Conservation (phyloP, 108 stramenopile genomes). For the Discostella pseudostelligera region DNA sequence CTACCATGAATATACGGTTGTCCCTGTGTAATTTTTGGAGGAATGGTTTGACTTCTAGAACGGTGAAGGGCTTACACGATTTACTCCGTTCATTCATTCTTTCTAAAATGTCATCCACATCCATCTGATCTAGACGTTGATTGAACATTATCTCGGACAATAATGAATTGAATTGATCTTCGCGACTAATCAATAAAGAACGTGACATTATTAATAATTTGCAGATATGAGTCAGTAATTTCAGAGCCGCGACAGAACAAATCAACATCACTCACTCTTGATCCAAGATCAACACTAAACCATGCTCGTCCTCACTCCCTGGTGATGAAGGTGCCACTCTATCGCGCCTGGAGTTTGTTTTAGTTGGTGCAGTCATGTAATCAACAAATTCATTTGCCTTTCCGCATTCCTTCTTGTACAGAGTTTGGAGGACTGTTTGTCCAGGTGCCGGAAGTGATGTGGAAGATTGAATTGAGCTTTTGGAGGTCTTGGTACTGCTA, state of each 20-base stretch:
- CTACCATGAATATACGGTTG: constrained; percentile 13
- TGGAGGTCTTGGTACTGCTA: too few relatives aligned
- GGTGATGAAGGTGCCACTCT: constrained; percentile 21
- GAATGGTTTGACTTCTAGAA: constrained; percentile 13
- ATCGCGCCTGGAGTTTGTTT: neutral
- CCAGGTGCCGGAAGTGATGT: too few relatives aligned
- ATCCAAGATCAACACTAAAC: constrained; percentile 19
- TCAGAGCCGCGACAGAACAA: neutral
- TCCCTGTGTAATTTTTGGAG: constrained; percentile 8
- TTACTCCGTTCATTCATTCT: neutral
- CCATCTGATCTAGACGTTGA: constrained; percentile 12
- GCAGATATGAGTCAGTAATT: neutral
- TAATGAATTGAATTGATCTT: constrained; percentile 15
- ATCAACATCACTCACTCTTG: constrained; percentile 7
- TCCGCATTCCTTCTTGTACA: constrained; percentile 20
- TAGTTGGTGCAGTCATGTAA: constrained; percentile 9
- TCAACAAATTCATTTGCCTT: constrained; percentile 19
- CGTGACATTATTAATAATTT: neutral
- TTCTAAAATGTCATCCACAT: constrained; percentile 13
- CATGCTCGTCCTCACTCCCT: constrained; percentile 5
- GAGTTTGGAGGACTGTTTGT: constrained; percentile 1
- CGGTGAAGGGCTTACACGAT: constrained; percentile 5
- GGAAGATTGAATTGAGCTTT: too few relatives aligned
- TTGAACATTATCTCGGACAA: constrained; percentile 23
- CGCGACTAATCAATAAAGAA: constrained; percentile 1